Conservation (phyloP, 495 filamentous ascomycete genomes). For the Neohortaea acidophila region DNA sequence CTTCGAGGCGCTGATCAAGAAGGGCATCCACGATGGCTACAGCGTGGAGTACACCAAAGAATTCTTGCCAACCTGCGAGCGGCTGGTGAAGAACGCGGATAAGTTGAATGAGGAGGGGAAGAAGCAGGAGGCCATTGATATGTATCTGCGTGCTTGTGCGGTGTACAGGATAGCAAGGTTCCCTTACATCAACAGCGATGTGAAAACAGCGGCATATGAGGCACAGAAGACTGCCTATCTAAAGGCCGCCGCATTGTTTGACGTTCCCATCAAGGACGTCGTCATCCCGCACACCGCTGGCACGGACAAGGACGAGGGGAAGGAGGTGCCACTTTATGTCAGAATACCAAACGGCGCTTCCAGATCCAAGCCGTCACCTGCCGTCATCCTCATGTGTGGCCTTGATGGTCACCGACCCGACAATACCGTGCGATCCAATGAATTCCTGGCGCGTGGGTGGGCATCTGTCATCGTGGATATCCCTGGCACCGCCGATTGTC, state of each 20-base stretch:
- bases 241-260: constrained; percentile 41
- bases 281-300: constrained; percentile 40
- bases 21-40: constrained; percentile 48
- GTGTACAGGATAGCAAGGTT: constrained; percentile 60
- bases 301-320: constrained; percentile 33
- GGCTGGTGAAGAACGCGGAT: constrained; percentile 35
- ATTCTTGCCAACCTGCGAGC: constrained; percentile 42
- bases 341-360: constrained; percentile 35
- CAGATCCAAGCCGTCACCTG: constrained; percentile 33
- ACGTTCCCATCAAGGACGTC: constrained; percentile 38
- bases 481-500: constrained; percentile 62
- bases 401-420: constrained; percentile 64
- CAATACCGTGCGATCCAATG: constrained; percentile 49
- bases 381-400: constrained; percentile 55
- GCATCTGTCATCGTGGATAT: constrained; percentile 53
- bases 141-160: constrained; percentile 55
- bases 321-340: constrained; percentile 47
- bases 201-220: constrained; percentile 46
- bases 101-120: constrained; percentile 27
- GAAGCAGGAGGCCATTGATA: constrained; percentile 32
- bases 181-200: constrained; percentile 43
- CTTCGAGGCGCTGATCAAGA: constrained; percentile 45
- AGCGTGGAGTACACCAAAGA: constrained; percentile 45
- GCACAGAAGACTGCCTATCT: constrained; percentile 51
- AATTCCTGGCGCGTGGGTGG: constrained; percentile 49